Percentiles rank a stretch among this genome's conserved stretches.
These are phyloP conservation scores for Colletotrichum neosansevieriae DNA, from an alignment of 2,329 filamentous ascomycete species.

Conservation along the genomic window DNA sequence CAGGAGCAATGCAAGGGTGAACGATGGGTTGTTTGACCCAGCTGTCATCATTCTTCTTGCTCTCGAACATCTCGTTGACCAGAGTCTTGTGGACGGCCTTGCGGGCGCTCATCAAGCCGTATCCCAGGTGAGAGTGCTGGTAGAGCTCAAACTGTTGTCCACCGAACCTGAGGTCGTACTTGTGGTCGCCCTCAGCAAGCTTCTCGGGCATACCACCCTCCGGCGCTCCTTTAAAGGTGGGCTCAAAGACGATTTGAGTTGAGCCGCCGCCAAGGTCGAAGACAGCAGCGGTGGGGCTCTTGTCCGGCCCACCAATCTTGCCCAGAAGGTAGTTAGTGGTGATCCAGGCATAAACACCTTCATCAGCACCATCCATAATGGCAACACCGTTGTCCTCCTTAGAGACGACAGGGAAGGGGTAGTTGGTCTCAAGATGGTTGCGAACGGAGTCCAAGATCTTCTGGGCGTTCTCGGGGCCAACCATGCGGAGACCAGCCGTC, in stretches of 20 bases:
- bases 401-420: conserved; percentile 94
- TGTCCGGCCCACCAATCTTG: conserved; percentile 94
- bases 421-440: conserved; percentile 84
- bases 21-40: conserved; percentile 80
- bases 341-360: conserved; percentile 99
- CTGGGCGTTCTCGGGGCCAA: conserved; percentile 83
- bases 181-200: conserved; percentile 92
- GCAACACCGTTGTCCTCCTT: conserved; percentile 87
- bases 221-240: conserved; percentile 82
- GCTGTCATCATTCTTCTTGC: conserved; percentile 68
- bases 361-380: conserved; percentile 97
- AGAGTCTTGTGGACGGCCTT: conserved; percentile 84
- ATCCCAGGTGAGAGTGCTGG: conserved; percentile 97
- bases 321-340: conserved; percentile 98
- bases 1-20: conserved; percentile 89
- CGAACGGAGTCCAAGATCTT: conserved; percentile 90
- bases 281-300: conserved; percentile 90
- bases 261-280: conserved; percentile 97
- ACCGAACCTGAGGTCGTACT: conserved; percentile 91
- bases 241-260: conserved; percentile 98
- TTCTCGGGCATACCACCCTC: conserved; percentile 86
- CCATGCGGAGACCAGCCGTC: conserved; percentile 90
- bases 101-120: conserved; percentile 95
- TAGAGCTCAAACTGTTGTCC: conserved; percentile 93
- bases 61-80: conserved; percentile 77